These are phyloP conservation scores for Filobasidium floriforme DNA, from an alignment of 768 basidiomycete species.

Conservation along the genomic window DNA sequence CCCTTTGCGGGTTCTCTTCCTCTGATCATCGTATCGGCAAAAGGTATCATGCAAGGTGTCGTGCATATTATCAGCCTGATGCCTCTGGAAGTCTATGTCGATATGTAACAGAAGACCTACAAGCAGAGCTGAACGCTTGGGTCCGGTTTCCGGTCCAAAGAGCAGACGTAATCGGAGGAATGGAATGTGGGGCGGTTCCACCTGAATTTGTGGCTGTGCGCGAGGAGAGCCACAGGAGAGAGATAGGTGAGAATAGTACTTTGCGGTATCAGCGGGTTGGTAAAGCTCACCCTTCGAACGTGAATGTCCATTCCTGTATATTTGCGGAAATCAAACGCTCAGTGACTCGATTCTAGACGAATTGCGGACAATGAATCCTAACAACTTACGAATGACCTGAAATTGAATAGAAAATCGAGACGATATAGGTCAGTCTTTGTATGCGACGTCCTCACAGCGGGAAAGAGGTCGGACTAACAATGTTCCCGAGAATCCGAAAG, in stretches of 20 bases:
- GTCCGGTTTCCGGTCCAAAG: conserved; percentile 41
- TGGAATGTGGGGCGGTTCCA: conserved; percentile 19
- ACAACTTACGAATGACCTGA: conserved; percentile 24
- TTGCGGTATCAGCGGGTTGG: neutral
- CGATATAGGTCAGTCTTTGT: conserved; percentile 19
- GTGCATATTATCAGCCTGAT: neutral
- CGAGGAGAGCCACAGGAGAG: neutral
- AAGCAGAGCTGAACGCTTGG: conserved; percentile 42
- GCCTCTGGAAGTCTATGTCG: too few relatives aligned
- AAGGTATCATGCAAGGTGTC: neutral
- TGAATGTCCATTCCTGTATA: conserved; percentile 41
- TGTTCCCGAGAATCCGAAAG: conserved; percentile 37
- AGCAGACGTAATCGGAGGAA: conserved; percentile 33
- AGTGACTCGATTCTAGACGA: too few relatives aligned
- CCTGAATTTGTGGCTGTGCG: conserved; percentile 33
- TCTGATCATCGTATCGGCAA: conserved; percentile 15
- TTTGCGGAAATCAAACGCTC: neutral
- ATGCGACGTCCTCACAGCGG: neutral
- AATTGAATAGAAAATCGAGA: conserved; percentile 10
- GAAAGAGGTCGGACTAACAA: conserved; percentile 28
- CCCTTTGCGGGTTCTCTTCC: conserved; percentile 33
- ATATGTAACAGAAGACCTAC: conserved; percentile 24
- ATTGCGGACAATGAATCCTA: too few relatives aligned
- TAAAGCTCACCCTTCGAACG: conserved; percentile 33
- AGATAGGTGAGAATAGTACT: too few relatives aligned